Conservation (phyloP, 352 stramenopile genomes). For the Globisporangium spinosum region DNA sequence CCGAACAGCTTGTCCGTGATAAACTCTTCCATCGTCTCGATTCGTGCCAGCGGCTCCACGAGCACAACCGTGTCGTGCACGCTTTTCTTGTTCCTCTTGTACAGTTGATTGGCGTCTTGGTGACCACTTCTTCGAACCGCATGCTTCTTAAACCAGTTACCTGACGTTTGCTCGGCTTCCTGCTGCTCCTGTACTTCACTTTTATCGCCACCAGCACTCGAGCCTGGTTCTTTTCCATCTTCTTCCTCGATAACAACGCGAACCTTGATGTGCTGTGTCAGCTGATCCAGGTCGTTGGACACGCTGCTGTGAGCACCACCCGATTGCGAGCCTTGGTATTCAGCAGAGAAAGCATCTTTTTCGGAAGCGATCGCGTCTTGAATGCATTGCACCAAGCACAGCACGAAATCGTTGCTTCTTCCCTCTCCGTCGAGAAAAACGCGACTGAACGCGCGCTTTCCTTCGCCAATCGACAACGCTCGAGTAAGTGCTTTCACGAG, state of each 20-base stretch:
- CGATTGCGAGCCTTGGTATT: slow-evolving; percentile 11
- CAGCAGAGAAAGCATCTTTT: slow-evolving; percentile 51
- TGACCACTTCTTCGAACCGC: slow-evolving; percentile 16
- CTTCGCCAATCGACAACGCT: slow-evolving; percentile 26
- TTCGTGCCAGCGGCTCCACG: slow-evolving; percentile 66
- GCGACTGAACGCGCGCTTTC: slow-evolving; percentile 33
- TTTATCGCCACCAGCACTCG: slow-evolving; percentile 44
- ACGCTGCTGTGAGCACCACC: slow-evolving; percentile 21
- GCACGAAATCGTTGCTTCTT: slow-evolving; percentile 5
- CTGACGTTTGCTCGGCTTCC: slow-evolving; percentile 15
- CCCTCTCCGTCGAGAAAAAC: slow-evolving; percentile 23
- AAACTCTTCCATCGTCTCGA: slow-evolving; percentile 80
- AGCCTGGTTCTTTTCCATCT: slow-evolving; percentile 5
- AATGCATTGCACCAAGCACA: slow-evolving; percentile 41
- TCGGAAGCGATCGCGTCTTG: slow-evolving; percentile 63
- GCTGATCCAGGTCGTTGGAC: slow-evolving; percentile 49
- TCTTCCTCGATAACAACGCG: slow-evolving; percentile 56
- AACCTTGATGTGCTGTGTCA: slow-evolving; percentile 75
- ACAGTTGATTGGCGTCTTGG: slow-evolving; percentile 9
- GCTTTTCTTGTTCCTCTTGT: slow-evolving; percentile 33
- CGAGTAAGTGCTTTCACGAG: slow-evolving; percentile 42
- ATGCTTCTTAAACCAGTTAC: slow-evolving; percentile 28
- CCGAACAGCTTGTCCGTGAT: slow-evolving; percentile 68
- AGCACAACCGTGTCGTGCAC: slow-evolving; percentile 73
- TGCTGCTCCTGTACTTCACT: slow-evolving; percentile 3